Conservation (phyloP, 208 protist genomes). For the Plasmodiophora brassicae region DNA sequence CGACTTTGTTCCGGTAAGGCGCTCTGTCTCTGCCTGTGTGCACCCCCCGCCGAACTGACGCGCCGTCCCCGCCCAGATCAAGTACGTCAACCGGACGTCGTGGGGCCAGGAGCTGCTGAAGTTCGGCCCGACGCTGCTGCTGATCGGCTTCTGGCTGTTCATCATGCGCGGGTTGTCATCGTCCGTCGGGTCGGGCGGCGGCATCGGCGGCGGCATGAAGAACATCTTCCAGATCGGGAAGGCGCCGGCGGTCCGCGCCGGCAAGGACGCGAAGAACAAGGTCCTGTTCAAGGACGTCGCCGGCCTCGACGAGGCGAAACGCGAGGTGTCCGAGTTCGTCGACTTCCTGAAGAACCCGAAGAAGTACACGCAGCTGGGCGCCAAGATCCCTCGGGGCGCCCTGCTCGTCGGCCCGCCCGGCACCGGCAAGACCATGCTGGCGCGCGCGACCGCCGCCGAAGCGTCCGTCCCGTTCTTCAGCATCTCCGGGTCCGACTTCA, state of each 20-base stretch:
- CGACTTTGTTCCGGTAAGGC: slow-evolving; percentile 50
- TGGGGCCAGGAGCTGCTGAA: slow-evolving; percentile 38
- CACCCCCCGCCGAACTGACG: slow-evolving; percentile 8
- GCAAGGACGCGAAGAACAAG: slow-evolving; percentile 55
- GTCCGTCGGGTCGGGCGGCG: background rate
- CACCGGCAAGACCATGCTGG: slow-evolving; percentile 94
- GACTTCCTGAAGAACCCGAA: slow-evolving; percentile 91
- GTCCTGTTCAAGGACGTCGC: slow-evolving; percentile 82
- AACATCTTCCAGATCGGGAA: slow-evolving; percentile 58
- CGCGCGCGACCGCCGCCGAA: slow-evolving; percentile 89
- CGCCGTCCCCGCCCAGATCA: background rate
- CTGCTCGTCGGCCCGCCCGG: slow-evolving; percentile 84
- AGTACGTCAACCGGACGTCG: background rate
- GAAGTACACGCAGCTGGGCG: slow-evolving; percentile 88
- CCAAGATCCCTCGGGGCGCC: slow-evolving; percentile 80
- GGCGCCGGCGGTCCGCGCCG: slow-evolving; percentile 45
- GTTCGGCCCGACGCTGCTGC: slow-evolving; percentile 43
- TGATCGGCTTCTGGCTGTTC: slow-evolving; percentile 46
- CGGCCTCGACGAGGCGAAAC: slow-evolving; percentile 91
- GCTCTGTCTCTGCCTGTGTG: slow-evolving; percentile 18
- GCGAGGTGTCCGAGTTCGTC: slow-evolving; percentile 95
- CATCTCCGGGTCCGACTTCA: slow-evolving; percentile 84
- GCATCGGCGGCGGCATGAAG: slow-evolving; percentile 19
- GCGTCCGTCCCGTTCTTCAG: slow-evolving; percentile 80
- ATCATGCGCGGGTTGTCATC: slow-evolving; percentile 36